Evolutionary conservation across 768 basidiomycete genomes (phyloP), one percentile per base, ranked within the genome.

Genomic region (Lactifluus piperatus): DNA sequence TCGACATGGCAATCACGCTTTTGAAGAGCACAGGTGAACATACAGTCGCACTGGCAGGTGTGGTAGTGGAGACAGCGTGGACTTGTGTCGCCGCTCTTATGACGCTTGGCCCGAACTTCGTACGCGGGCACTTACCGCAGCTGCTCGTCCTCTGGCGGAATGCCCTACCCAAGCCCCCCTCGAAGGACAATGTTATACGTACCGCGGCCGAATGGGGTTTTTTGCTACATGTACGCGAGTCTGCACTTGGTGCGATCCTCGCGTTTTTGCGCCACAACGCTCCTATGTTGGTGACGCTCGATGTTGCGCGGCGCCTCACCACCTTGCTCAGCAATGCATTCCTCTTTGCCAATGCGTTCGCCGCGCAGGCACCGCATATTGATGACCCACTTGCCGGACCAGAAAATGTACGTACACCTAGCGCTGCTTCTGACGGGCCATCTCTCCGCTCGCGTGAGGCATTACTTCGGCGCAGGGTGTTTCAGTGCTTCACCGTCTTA

Each of bases 141-240:
- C 77, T 98, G 18, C 80, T 98, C 41, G 92, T 98, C 0, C 81
- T 99, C 3, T 99, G 97, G 97, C 79, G 97, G 32, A 99, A 99
- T 65, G 94, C 95, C 1, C 77, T 99, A 0, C 94, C 97, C 1
- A 99, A 98, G 71, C 87, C 92, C 0, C 94, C 91, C 0, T 87
- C 80, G 66, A 97, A 97, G 70, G 95, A 98, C 66, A 76, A 83
- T 16, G 77, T 78, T 5, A 83, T 83, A 18, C 77, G 94, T 30
- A 81, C 84, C 27, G 75, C 81, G 22, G 75, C 80, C 0, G 97
- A 98, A 66, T 97, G 94, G 93, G 78, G 81, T 37, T 99, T 97
- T 73, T 76, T 99, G 2, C 76, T 98, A 8, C 85, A 91, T 59
- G 89, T 98, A 20, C 79, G 95, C 24, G 94, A 97, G 72, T 86